Conservation (phyloP, 2,329 filamentous ascomycete species). For the Alternaria brassicicola region DNA sequence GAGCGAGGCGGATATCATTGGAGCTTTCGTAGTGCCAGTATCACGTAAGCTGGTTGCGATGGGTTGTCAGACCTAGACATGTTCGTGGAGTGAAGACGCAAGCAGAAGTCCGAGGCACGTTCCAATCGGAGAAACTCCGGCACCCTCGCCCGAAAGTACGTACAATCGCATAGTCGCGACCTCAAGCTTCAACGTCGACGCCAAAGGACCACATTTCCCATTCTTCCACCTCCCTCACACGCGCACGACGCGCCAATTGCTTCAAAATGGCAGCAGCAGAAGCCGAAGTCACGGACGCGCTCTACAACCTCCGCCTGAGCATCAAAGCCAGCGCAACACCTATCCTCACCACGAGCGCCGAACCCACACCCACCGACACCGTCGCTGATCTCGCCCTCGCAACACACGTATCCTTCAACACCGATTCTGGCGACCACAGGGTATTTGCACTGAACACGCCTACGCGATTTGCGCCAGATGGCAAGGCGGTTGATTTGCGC, state of each 20-base stretch:
- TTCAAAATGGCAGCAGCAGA: slow-evolving; percentile 33
- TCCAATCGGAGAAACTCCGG: slow-evolving; percentile 19
- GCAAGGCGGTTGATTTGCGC: slow-evolving; percentile 79
- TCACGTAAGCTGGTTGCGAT: not conserved
- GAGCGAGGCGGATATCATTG: not conserved
- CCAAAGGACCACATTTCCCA: not conserved
- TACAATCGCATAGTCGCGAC: slow-evolving; percentile 18
- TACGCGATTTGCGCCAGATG: slow-evolving; percentile 81
- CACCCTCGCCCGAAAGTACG: slow-evolving; percentile 14
- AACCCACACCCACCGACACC: slow-evolving; percentile 66
- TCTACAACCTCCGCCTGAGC: slow-evolving; percentile 81
- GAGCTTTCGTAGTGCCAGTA: not conserved
- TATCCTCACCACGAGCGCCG: slow-evolving; percentile 73
- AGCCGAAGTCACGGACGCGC: slow-evolving; percentile 64
- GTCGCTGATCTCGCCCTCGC: slow-evolving; percentile 65
- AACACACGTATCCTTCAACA: slow-evolving; percentile 68
- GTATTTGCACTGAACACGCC: slow-evolving; percentile 72
- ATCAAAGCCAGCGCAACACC: slow-evolving; percentile 75
- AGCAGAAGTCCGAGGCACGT: slow-evolving; percentile 11
- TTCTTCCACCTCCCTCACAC: not conserved
- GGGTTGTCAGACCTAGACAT: not conserved
- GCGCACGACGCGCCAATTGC: slow-evolving; percentile 20
- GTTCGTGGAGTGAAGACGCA: not conserved
- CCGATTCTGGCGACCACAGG: slow-evolving; percentile 61
- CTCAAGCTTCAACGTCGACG: slow-evolving; percentile 2